phyloP scores from a whole-genome alignment of 352 stramenopile genomes.

The Pythium scleroteichum region DNA sequence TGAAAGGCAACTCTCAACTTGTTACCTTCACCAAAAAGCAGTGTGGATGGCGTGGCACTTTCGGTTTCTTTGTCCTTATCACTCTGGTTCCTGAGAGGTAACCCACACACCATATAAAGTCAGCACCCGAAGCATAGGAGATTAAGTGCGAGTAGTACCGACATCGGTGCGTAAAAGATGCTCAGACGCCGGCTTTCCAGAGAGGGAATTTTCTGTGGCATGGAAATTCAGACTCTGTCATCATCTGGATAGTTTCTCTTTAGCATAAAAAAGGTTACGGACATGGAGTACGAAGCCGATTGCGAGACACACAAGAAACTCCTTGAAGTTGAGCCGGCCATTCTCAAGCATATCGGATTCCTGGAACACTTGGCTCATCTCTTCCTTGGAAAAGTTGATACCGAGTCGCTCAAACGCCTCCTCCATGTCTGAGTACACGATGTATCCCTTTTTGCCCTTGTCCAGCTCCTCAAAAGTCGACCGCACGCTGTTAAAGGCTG shows the following conservation, averaged over 20 bases:
- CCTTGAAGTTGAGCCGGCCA: constrained; percentile 81
- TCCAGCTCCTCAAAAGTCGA: constrained; percentile 70
- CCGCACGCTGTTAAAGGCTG: constrained; percentile 80
- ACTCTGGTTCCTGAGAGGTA: constrained; percentile 21
- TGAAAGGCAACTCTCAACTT: constrained; percentile 82
- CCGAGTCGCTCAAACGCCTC: constrained; percentile 76
- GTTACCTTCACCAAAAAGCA: constrained; percentile 84
- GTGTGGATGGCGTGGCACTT: constrained; percentile 13
- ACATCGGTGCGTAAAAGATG: constrained; percentile 86
- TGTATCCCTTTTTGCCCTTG: constrained; percentile 67
- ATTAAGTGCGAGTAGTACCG: constrained; percentile 1
- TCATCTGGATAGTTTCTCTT: no score
- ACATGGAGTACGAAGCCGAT: constrained; percentile 88
- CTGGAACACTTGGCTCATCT: constrained; percentile 73
- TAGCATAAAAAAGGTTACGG: constrained; percentile 17
- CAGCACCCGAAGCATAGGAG: no score
- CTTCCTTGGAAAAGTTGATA: constrained; percentile 68
- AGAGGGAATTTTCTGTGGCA: constrained; percentile 68
- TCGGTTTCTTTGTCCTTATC: constrained; percentile 12
- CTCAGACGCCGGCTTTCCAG: constrained; percentile 66
- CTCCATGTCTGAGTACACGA: constrained; percentile 73
- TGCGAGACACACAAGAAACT: constrained; percentile 86
- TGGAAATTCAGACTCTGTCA: neutral
- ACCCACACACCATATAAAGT: no score
- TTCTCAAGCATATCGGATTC: constrained; percentile 87